Evolutionary conservation across 2,329 filamentous ascomycete species (phyloP), one percentile per base, ranked within the genome.

Genomic region (Fusarium subtropicale): DNA sequence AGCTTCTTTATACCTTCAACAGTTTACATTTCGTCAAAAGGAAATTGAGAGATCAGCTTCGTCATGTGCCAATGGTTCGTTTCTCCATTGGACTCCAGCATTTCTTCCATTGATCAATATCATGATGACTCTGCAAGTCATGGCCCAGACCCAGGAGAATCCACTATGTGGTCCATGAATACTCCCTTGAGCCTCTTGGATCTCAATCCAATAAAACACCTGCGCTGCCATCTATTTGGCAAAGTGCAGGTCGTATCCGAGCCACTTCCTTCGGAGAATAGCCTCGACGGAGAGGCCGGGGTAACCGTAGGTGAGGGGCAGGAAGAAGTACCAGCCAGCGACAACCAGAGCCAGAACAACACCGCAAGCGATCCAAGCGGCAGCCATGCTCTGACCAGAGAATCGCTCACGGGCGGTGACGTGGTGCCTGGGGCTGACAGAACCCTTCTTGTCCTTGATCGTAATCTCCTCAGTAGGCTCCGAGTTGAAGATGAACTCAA

Each of bases 201-300:
- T 28, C 52, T 42, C n/a, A 15, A 47, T 36, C 45, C 45, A 31
- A 26, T 31, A 36, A 46, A 26, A 10, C 34, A 54, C 45, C 20
- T 62, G 42, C 44, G 22, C 36, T 50, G 28, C 26, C 64, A 20
- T 65, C 83, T 91, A 99, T 88, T 99, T 99, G 63, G 96, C 96
- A 84, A 99, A 99, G 83, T 99, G 96, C 78, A 99, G 86, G 79
- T 99, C 96, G 79, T 98, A 99, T 69, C 92, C 92, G 71, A 99
- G 86, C 95, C 95, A 98, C 85, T 97, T 97, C 80, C 96, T 90
- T 68, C 90, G 87, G 68, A 91, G 82, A 31, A 99, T 92, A 78
- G 93, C 85, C 15, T 90, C 88, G 20, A 97, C 91, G 58, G 85
- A 88, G 75, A 99, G 86, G 34, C 95, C 95, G 7, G 96, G 96